A percentile compares a stretch with the other conserved stretches of the same genome.
Evolutionary conservation across 345 rosid species (phyloP).

Genomic region (Lagerstroemia speciosa): DNA sequence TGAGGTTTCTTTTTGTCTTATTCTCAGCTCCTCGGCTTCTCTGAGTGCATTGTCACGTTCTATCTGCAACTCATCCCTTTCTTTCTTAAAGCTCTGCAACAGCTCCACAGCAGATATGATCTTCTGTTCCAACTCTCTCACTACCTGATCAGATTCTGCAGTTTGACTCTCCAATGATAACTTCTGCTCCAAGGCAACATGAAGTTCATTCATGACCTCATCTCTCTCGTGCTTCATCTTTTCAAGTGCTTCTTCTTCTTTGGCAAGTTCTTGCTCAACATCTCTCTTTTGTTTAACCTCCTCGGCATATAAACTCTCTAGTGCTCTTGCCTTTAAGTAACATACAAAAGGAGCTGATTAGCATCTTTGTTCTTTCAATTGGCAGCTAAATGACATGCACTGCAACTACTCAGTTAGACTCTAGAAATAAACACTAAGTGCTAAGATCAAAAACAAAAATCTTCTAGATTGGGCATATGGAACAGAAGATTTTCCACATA

Average conservation of each 20-base stretch:
- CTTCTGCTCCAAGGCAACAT: slow-evolving; percentile 33
- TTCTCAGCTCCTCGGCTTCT: slow-evolving; percentile 76
- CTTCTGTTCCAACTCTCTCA: slow-evolving; percentile 62
- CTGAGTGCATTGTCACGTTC: slow-evolving; percentile 71
- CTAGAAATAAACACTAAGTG: not conserved
- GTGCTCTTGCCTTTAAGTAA: slow-evolving; percentile 40
- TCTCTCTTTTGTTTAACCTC: slow-evolving; percentile 63
- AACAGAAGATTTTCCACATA: not conserved
- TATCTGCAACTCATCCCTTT: slow-evolving; percentile 55
- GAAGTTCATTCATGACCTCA: slow-evolving; percentile 42
- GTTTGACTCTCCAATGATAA: slow-evolving; percentile 41
- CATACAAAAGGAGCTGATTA: not conserved
- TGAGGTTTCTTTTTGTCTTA: slow-evolving; percentile 46
- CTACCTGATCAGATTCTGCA: slow-evolving; percentile 40
- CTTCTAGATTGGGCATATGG: not conserved
- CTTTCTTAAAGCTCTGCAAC: slow-evolving; percentile 49
- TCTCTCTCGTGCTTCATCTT: slow-evolving; percentile 38
- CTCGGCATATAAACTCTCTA: slow-evolving; percentile 43
- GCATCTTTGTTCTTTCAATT: not conserved
- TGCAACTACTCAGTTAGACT: not conserved
- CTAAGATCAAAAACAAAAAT: not conserved
- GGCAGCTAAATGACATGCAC: not conserved
- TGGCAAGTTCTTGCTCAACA: slow-evolving; percentile 49
- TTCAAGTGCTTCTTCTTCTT: slow-evolving; percentile 46
- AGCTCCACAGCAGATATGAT: slow-evolving; percentile 70